Conservation (phyloP, 805 yeast species). For the Candida ulmi region DNA sequence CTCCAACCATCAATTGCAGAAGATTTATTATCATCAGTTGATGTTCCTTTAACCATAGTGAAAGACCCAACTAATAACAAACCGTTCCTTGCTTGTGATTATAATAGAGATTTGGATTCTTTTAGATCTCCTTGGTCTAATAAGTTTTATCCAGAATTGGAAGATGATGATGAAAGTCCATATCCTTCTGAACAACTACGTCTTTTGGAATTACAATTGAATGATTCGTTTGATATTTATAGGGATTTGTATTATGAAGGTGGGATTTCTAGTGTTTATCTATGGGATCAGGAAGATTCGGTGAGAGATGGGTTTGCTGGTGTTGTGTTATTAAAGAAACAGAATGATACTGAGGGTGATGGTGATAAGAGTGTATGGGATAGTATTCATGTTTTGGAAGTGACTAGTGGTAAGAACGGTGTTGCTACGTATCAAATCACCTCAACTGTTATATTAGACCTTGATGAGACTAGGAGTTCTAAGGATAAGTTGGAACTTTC, state of each 20-base stretch:
- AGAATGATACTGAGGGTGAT: conserved; percentile 39
- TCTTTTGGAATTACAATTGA: conserved; percentile 72
- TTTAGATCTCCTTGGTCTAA: conserved; percentile 90
- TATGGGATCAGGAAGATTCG: conserved; percentile 77
- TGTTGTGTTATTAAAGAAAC: conserved; percentile 78
- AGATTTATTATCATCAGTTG: conserved; percentile 82
- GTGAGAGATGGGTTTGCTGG: conserved; percentile 71
- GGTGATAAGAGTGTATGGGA: conserved; percentile 59
- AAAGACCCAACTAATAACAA: conserved; percentile 38
- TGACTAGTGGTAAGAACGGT: conserved; percentile 32
- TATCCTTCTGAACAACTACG: conserved; percentile 65
- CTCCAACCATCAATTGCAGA: conserved; percentile 65
- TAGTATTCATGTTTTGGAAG: conserved; percentile 88
- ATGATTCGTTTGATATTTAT: conserved; percentile 88
- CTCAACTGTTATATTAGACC: conserved; percentile 78
- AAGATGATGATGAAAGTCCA: conserved; percentile 64
- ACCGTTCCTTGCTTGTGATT: conserved; percentile 81
- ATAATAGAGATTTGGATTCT: conserved; percentile 91
- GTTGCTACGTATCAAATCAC: conserved; percentile 64
- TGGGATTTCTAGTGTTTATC: conserved; percentile 80
- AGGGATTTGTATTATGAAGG: conserved; percentile 95
- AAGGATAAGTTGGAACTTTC: conserved; percentile 46
- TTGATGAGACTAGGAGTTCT: conserved; percentile 28
- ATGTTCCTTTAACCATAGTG: conserved; percentile 62
- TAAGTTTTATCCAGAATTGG: conserved; percentile 52